Conservation (phyloP, 108 stramenopile genomes). For the Epithemia pelagica region DNA sequence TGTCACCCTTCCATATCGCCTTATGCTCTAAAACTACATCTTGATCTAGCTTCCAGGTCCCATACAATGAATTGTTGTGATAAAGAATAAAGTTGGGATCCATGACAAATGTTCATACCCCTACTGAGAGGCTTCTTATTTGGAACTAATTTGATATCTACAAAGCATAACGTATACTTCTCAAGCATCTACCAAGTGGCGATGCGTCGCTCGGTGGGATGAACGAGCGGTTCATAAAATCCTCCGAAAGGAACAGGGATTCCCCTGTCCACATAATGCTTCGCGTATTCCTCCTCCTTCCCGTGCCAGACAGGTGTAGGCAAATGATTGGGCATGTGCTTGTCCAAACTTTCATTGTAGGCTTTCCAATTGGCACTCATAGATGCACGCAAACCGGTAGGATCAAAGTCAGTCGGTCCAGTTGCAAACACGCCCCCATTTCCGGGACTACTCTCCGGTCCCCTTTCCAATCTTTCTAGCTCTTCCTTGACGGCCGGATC, state of each 20-base stretch:
- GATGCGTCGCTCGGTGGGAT: slow-evolving; percentile 48
- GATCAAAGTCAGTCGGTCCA: slow-evolving; percentile 71
- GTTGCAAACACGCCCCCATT: slow-evolving; percentile 81
- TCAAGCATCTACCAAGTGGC: slow-evolving; percentile 82
- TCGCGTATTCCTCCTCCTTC: slow-evolving; percentile 50
- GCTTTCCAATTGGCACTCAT: slow-evolving; percentile 72
- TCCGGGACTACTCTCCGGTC: slow-evolving; percentile 59
- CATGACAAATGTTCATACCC: no score
- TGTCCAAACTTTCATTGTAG: slow-evolving; percentile 55
- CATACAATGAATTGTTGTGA: no score
- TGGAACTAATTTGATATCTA: no score
- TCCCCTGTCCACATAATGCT: slow-evolving; percentile 78
- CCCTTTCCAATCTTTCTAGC: slow-evolving; percentile 51
- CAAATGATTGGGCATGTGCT: slow-evolving; percentile 80
- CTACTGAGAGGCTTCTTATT: no score
- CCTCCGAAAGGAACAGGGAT: slow-evolving; percentile 74
- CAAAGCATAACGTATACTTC: no score
- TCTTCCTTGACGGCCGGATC: slow-evolving; percentile 63
- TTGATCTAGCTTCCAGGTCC: no score
- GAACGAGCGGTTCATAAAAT: slow-evolving; percentile 37
- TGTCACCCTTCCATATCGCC: no score
- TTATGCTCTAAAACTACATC: no score
- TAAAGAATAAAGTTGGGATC: no score
- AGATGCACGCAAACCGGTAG: slow-evolving; percentile 70
- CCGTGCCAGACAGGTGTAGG: slow-evolving; percentile 57